Conservation (phyloP, 2,329 filamentous ascomycete genomes). For the Tothia fuscella region DNA sequence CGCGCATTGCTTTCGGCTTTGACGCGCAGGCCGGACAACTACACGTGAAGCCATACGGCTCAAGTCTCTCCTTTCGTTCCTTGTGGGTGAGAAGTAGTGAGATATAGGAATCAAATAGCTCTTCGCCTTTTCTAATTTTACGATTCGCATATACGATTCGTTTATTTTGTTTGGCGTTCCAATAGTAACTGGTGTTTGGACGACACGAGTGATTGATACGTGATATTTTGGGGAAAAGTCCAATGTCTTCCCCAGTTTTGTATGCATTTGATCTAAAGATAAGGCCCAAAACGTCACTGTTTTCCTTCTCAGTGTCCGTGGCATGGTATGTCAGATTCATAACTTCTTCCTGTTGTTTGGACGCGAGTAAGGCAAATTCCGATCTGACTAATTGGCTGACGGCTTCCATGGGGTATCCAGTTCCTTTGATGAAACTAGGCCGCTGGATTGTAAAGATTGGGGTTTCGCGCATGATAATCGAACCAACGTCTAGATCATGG, state of each 20-base stretch:
- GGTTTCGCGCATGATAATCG: neutral
- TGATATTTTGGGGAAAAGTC: conserved; percentile 24
- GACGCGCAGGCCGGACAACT: neutral
- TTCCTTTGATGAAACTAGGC: conserved; percentile 18
- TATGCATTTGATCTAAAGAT: conserved; percentile 27
- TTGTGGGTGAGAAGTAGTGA: neutral
- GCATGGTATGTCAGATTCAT: conserved; percentile 18
- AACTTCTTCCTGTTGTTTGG: conserved; percentile 16
- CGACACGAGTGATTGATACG: conserved; percentile 27
- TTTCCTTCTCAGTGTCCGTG: conserved; percentile 10
- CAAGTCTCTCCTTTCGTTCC: neutral
- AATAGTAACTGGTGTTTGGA: conserved; percentile 16
- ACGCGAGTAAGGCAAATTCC: conserved; percentile 18
- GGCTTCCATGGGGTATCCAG: conserved; percentile 18
- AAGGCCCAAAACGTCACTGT: conserved; percentile 17
- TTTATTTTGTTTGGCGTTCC: neutral
- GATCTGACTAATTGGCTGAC: conserved; percentile 17
- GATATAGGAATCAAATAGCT: neutral
- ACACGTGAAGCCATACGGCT: conserved; percentile 11
- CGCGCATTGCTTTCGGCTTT: conserved; percentile 10
- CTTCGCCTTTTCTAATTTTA: conserved; percentile 1
- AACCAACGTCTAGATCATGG: neutral
- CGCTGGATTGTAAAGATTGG: conserved; percentile 16
- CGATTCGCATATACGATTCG: neutral
- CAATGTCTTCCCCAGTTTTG: conserved; percentile 20